A percentile compares a stretch with the other conserved stretches of the same genome.
Conservation (phyloP, 2,329 filamentous ascomycete genomes). For the Gyromitra esculenta region DNA sequence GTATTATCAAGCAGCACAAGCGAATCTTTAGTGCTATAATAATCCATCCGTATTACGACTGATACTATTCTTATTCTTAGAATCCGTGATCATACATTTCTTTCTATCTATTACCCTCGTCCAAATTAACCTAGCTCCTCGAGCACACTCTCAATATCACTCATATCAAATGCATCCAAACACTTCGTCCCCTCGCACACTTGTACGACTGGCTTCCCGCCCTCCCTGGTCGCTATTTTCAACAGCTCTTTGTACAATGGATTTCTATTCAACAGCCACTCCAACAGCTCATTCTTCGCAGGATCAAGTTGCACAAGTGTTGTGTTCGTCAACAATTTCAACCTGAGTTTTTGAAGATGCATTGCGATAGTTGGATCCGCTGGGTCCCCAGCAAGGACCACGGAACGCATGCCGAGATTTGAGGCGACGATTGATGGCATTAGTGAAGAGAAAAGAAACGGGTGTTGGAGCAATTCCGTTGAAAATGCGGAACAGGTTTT, state of each 20-base stretch:
- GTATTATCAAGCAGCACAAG: neutral
- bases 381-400: conserved; percentile 63
- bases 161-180: conserved; percentile 61
- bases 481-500: conserved; percentile 87
- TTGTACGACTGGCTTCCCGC: conserved; percentile 62
- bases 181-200: conserved; percentile 64
- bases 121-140: conserved; percentile 54
- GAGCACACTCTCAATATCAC: conserved; percentile 56
- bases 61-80: conserved; percentile 10
- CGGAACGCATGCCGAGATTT: conserved; percentile 72
- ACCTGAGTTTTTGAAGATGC: conserved; percentile 61
- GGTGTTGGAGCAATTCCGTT: conserved; percentile 89
- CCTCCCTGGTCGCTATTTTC: conserved; percentile 58
- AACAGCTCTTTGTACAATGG: conserved; percentile 62
- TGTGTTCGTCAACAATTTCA: conserved; percentile 55
- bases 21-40: neutral
- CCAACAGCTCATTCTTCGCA: conserved; percentile 52
- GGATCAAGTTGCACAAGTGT: conserved; percentile 55
- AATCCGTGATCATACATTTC: neutral
- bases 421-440: conserved; percentile 78
- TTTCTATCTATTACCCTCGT: neutral
- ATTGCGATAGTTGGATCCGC: conserved; percentile 60
- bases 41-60: neutral
- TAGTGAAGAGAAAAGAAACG: conserved; percentile 87
- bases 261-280: conserved; percentile 67